Conservation (phyloP, 73 alveolate species). For the Tetrahymena thermophila region DNA sequence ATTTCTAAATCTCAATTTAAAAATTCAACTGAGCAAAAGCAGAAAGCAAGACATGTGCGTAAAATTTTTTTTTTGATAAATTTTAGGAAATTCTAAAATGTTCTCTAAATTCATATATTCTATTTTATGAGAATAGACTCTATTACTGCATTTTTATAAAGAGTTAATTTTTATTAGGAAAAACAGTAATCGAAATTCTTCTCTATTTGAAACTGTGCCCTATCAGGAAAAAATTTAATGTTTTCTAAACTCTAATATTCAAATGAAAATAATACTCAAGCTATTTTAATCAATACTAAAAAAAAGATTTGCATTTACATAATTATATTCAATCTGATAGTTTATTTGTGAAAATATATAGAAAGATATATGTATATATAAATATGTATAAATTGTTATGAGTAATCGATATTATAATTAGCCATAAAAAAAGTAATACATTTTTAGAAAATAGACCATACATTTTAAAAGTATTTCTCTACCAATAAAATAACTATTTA, state of each 20-base stretch:
- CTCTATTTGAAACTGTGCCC: neutral
- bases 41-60: neutral
- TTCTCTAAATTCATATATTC: neutral
- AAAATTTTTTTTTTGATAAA: neutral
- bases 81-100: neutral
- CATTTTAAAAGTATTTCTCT: neutral
- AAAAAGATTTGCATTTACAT: neutral
- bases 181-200: neutral
- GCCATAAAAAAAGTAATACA: neutral
- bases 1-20: neutral
- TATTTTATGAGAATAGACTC: neutral
- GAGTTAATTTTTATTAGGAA: neutral
- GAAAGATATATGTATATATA: neutral
- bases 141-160: neutral
- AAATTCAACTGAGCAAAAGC: neutral
- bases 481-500: neutral
- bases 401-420: neutral
- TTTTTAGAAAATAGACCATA: neutral
- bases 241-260: neutral
- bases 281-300: neutral
- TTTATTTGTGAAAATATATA: neutral
- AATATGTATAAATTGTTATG: neutral
- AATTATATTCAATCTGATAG: neutral
- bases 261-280: no score
- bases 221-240: neutral